Evolutionary conservation across 1,284 basidiomycete species (phyloP), one percentile per base, ranked within the genome.

Genomic region (Trametes polyzona): DNA sequence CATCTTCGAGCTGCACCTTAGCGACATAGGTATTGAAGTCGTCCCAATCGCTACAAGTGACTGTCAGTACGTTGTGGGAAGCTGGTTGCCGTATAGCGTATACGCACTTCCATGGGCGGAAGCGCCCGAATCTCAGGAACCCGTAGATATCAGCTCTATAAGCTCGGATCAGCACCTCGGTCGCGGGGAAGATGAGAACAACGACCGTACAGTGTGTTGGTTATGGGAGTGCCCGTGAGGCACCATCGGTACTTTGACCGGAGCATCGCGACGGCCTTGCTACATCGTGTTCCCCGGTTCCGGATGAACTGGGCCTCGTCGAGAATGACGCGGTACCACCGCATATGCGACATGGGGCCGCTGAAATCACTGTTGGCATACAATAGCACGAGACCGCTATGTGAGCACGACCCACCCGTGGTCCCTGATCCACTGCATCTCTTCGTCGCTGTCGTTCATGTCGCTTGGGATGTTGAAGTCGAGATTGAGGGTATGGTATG

Each of bases 261-360:
- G 21, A 90, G 74, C 64, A 80, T 75, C 0, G 86, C 83, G 9
- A 86, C 74, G 42, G 78, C 80, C 35, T 80, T 73, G 65, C 86
- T 88, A 8, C 82, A 76, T 10, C 81, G 78, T 1, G 87, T 87
- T 16, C 56, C 80, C 78, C 86, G 77, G 64, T 87, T 89, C 24
- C 87, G 78, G 59, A 88, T 86, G 65, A 84, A 86, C 64, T 90
- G 87, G 0, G 87, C 86, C 68, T 90, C 87, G 59, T 90, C 87
- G 3, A 84, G 78, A 55, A 90, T 74, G 11, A 83, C 81, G 7
- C 87, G 79, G 65, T 79, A 84, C 73, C 86, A 90, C 42, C 77
- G 78, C 39, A 77, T 77, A 30, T 76, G 74, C 2, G 84, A 79
- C 8, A 88, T 72, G 5, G 82, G 67, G 7, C 87, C 86, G 6